Base-by-base conservation (phyloP, 192 early-diverging fungal species). In the Pilobolus umbonatus region DNA sequence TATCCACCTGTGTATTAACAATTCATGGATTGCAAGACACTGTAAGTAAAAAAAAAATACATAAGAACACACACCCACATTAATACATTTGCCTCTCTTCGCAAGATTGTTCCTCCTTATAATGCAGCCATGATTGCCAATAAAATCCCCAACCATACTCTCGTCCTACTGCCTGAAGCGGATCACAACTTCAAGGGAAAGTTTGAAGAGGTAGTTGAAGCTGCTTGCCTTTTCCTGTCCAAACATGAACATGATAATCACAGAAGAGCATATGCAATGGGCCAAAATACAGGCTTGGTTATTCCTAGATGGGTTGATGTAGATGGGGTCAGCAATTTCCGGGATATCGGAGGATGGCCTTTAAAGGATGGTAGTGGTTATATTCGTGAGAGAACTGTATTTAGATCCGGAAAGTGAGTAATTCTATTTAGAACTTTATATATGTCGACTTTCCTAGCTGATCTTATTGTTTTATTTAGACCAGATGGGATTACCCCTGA, bases 311-410 rank as follows among this genome's bases (percentile, higher is more conserved):
- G 69, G 65, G 57, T 75, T 9, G 70, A 75, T 60, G 72, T 81
- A 1, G 74, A 75, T 5, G 81, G 81, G 3, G 78, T 83, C 2
- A 62, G 67, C 39, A 83, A 83, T 45, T 80, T 83, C 55, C 67
- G 81, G 47, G 79, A 78, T 58, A 60, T 83, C 14, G 81, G 81
- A 45, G 79, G 79, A 21, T 80, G 73, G 60, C 67, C 75, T 55
- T 34, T 80, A 14, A 69, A 68, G 12, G 68, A 73, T 52, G 75
- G 73, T 29, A 60, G 44, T 14, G 75, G 63, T 30, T 75, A 80
- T 49, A 69, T 80, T 45, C 73, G 75, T 14, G 70, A 74, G 21
- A 62, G 78, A 11, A 45, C 77, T n/a, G 68, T 80, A 5, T 80
- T 77, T 53, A 57, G 78, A 31, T 73, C 73, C 34, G 78, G 75